These are phyloP conservation scores for Candida neerlandica DNA, from an alignment of 1,139 yeast genomes.

Conservation along the genomic window DNA sequence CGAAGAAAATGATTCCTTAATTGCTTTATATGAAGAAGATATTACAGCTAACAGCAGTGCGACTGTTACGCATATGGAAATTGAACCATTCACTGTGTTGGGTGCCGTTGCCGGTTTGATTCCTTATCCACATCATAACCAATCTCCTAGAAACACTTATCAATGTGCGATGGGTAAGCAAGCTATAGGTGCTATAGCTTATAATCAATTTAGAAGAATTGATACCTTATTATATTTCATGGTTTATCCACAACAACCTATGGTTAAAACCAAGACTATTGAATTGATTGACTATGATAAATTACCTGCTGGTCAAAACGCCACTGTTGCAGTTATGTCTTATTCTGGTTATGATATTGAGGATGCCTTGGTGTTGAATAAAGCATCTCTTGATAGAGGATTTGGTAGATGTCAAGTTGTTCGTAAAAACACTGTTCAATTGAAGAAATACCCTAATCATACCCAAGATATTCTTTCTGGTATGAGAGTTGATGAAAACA, in stretches of 20 bases:
- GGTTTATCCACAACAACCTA: conserved; percentile 99
- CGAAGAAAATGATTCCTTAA: conserved; percentile 93
- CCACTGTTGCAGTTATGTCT: conserved; percentile 98
- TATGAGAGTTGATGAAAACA: conserved; percentile 81
- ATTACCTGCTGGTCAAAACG: conserved; percentile 98
- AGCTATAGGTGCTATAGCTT: conserved; percentile 98
- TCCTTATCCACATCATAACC: conserved; percentile 99
- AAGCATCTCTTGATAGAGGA: conserved; percentile 92
- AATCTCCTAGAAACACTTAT: conserved; percentile 97
- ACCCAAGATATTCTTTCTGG: conserved; percentile 90
- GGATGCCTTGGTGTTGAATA: conserved; percentile 94
- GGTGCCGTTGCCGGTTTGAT: conserved; percentile 99
- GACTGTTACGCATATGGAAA: conserved; percentile 85
- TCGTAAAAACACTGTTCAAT: conserved; percentile 83
- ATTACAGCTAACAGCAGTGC: conserved; percentile 28
- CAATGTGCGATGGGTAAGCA: conserved; percentile 99
- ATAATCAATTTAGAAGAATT: conserved; percentile 92
- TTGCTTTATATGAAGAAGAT: conserved; percentile 81
- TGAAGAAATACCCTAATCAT: conserved; percentile 92
- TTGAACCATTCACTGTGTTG: conserved; percentile 92
- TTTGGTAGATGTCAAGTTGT: conserved; percentile 98
- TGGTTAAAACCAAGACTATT: conserved; percentile 97
- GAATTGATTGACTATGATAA: conserved; percentile 95
- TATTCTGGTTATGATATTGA: conserved; percentile 99
- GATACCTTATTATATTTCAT: conserved; percentile 90